Base-by-base conservation (phyloP, 2,329 filamentous ascomycete species). In the Colletotrichum sp. region DNA sequence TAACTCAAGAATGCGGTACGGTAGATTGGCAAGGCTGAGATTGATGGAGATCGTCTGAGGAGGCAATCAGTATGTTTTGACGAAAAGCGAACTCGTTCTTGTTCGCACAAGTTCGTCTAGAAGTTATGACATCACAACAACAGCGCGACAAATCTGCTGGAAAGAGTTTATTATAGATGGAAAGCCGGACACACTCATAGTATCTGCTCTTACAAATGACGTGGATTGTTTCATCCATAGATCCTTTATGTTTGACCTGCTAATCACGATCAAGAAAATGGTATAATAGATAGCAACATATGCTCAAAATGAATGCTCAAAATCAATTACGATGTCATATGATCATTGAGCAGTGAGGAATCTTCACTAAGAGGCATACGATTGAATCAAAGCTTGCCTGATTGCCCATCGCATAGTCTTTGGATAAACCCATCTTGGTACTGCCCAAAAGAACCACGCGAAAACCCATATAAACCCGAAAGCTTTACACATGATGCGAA, bases 401-500 rank as follows among this genome's bases (percentile, higher is more conserved):
- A 69, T 62, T 10, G 28, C 30, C 30, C 16, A 26, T 6, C 32
- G 55, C 55, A 69, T 16, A 12, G 55, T 69, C 28, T 71, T 71
- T 13, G 68, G 68, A 55, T 71, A 71, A 13, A 71, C 2, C 68
- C 68, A 71, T 10, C 59, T 55, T 9, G 68, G 68, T 3, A 21
- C 59, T 18, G 68, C 15, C 68, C 57, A 64, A 18, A 71, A 71
- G 13, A 63, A 71, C 68, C 57, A 71, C 18, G 24, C 10, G n/a
- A 63, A 52, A 63, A 71, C 57, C 57, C 57, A 71, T 1, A 16
- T 7, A 28, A 49, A 64, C 5, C 59, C 68, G 7, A 55, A 12
- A 32, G 59, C 28, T 26, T 24, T 71, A 4, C 13, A 9, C 24
- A 7, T 28, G 6, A 24, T n/a, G 4, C 13, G 18, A 1, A 60